phyloP scores from a whole-genome alignment of 139 green algal genomes.

The Bryopsis sp. region DNA sequence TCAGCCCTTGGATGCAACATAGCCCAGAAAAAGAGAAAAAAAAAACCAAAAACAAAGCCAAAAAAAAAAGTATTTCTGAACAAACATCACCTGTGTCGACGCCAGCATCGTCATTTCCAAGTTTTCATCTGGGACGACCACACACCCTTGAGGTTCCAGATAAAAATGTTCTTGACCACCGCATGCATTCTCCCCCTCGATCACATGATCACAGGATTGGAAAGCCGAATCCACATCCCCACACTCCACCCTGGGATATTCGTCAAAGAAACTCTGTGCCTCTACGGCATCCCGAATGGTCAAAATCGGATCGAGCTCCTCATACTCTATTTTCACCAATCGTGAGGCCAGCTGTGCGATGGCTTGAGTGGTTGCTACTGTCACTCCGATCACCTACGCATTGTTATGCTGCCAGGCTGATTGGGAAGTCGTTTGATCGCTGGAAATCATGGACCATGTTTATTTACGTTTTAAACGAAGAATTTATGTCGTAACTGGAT shows the following conservation, averaged over 20 bases:
- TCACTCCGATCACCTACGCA: slow-evolving; percentile 62
- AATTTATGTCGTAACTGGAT: too few species aligned
- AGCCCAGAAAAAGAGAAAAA: too few species aligned
- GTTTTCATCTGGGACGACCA: slow-evolving; percentile 75
- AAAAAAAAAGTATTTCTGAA: too few species aligned
- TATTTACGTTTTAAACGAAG: too few species aligned
- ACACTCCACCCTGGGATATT: slow-evolving; percentile 37
- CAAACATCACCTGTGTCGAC: slow-evolving; percentile 77
- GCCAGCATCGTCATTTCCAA: slow-evolving; percentile 67
- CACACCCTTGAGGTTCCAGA: slow-evolving; percentile 75
- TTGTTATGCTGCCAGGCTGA: too few species aligned
- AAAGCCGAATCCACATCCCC: slow-evolving; percentile 67
- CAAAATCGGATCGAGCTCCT: slow-evolving; percentile 78
- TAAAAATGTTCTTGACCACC: slow-evolving; percentile 98
- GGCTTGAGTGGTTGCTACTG: slow-evolving; percentile 73
- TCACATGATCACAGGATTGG: slow-evolving; percentile 34
- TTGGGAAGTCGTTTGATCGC: too few species aligned
- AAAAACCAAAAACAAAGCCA: too few species aligned
- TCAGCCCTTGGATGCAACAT: too few species aligned
- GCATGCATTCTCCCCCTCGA: slow-evolving; percentile 44
- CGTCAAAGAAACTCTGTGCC: slow-evolving; percentile 23
- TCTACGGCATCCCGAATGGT: slow-evolving; percentile 80
- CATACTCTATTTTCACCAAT: slow-evolving; percentile 74
- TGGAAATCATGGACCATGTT: too few species aligned
- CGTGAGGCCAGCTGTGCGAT: slow-evolving; percentile 51